phyloP scores from a whole-genome alignment of 169 alveolate species.

The Miamiensis avidus region DNA sequence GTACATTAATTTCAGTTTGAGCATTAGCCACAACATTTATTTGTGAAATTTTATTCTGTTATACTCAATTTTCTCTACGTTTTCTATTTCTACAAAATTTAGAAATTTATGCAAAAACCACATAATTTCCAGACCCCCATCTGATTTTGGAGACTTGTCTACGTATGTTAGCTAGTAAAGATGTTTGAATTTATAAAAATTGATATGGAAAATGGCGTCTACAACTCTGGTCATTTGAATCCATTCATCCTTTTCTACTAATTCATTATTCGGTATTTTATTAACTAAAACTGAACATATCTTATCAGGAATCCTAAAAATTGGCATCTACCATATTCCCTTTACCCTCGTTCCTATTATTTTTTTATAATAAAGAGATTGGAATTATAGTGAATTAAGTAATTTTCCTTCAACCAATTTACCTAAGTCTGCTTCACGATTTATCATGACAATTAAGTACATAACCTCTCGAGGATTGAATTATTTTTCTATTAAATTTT shows the following conservation, averaged over 20 bases:
- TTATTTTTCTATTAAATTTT: background rate
- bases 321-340: background rate
- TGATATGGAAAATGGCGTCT: background rate
- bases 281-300: background rate
- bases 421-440: background rate
- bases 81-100: background rate
- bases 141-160: background rate
- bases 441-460: background rate
- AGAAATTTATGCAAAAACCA: background rate
- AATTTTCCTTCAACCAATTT: no score
- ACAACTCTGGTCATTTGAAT: background rate
- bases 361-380: background rate
- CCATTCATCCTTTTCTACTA: background rate
- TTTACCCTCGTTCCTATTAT: background rate
- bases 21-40: background rate
- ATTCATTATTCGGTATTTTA: background rate
- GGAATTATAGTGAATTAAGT: no score
- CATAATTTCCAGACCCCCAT: background rate
- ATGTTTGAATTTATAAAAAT: background rate
- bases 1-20: background rate
- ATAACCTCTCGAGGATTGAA: background rate
- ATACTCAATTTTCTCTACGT: background rate
- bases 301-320: background rate
- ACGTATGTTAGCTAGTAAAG: no score
- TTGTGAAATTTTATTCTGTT: background rate